Evolutionary conservation across 2,329 filamentous ascomycete genomes (phyloP).

Genomic region (Epichloe glyceriae): DNA sequence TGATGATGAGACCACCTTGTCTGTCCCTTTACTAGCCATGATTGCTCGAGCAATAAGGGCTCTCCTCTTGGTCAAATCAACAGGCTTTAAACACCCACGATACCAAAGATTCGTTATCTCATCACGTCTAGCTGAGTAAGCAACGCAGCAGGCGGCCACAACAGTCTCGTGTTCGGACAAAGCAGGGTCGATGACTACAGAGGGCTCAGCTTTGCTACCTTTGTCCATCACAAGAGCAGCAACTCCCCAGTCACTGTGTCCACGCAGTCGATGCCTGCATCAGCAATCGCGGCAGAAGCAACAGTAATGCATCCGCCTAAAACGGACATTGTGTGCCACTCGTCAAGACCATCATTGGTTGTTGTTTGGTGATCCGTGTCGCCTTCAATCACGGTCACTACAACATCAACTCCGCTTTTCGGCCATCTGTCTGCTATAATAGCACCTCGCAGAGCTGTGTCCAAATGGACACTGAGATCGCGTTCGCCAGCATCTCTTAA

Average conservation of each 20-base stretch:
- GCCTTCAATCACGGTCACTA: conserved; percentile 84
- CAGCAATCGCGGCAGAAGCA: conserved; percentile 79
- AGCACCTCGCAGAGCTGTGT: conserved; percentile 77
- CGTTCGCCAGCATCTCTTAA: conserved; percentile 75
- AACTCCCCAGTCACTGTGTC: conserved; percentile 84
- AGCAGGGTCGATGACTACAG: conserved; percentile 66
- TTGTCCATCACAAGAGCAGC: conserved; percentile 54
- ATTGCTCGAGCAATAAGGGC: conserved; percentile 27
- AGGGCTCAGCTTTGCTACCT: conserved; percentile 20
- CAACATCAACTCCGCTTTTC: conserved; percentile 95
- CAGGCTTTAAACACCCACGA: conserved; percentile 51
- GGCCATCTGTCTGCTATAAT: conserved; percentile 93
- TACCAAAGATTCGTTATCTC: conserved; percentile 94
- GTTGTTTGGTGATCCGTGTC: conserved; percentile 59
- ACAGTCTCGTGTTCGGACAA: conserved; percentile 68
- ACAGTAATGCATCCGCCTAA: conserved; percentile 87
- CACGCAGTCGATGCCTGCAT: conserved; percentile 92
- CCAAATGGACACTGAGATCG: conserved; percentile 80
- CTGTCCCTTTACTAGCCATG: conserved; percentile 26
- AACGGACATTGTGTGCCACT: conserved; percentile 86
- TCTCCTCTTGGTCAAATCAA: conserved; percentile 19
- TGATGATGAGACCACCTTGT: conserved; percentile 18
- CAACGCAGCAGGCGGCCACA: conserved; percentile 75
- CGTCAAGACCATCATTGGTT: conserved; percentile 40
- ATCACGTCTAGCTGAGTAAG: conserved; percentile 73